These are phyloP conservation scores for Cutaneotrichosporon sp. DNA, from an alignment of 1,284 basidiomycete genomes.

Conservation along the genomic window DNA sequence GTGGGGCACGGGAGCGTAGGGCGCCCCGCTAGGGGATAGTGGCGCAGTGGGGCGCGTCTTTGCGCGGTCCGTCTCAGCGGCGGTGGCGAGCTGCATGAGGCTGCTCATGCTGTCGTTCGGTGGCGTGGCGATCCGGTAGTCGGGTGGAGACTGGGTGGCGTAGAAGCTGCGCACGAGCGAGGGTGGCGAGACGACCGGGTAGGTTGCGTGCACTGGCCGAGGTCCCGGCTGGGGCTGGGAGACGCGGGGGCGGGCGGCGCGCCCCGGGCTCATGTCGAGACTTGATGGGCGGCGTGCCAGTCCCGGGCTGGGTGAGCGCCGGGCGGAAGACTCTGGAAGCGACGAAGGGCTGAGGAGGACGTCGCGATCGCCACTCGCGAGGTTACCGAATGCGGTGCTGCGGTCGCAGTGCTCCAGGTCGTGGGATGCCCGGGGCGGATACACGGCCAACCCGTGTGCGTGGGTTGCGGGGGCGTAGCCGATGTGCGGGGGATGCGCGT, in stretches of 20 bases:
- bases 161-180: not conserved
- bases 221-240: not conserved
- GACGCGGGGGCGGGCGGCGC: not conserved
- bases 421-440: not conserved
- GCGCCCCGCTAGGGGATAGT: not conserved
- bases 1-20: not conserved
- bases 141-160: slow-evolving; percentile 3
- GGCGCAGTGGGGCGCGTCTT: not conserved
- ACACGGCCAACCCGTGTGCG: not conserved
- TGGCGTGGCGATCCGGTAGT: not conserved
- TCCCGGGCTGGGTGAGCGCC: not conserved
- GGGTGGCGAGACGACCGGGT: not conserved
- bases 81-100: slow-evolving; percentile 7
- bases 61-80: not conserved
- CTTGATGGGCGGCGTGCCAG: not conserved
- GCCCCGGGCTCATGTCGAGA: not conserved
- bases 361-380: not conserved
- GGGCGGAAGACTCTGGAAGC: not conserved
- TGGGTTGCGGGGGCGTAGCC: not conserved
- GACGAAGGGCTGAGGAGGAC: not conserved
- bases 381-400: not conserved
- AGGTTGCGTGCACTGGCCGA: not conserved
- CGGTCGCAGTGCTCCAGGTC: not conserved
- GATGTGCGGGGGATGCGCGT: not conserved
- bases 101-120: not conserved